A percentile compares a stretch with the other conserved stretches of the same genome.
phyloP scores from a whole-genome alignment of 2,329 filamentous ascomycete species.

The Epichloe elymi region DNA sequence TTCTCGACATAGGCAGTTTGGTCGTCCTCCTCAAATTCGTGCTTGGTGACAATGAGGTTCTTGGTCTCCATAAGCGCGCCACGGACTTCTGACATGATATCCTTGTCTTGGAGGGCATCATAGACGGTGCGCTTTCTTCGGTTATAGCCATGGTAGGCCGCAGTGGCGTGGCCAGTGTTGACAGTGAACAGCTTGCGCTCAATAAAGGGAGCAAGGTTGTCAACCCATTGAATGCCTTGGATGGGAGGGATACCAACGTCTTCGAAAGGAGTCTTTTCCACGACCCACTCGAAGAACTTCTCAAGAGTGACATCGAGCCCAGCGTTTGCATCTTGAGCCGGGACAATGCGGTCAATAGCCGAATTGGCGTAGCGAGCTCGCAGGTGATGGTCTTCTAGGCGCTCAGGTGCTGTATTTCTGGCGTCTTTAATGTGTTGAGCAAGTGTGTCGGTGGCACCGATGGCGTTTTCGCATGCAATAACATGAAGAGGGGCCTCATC shows the following conservation, averaged over 20 bases:
- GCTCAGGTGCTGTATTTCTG: conserved; percentile 55
- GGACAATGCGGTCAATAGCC: conserved; percentile 95
- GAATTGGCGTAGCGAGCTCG: conserved; percentile 92
- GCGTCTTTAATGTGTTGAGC: conserved; percentile 66
- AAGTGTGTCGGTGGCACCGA: conserved; percentile 83
- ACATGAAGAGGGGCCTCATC: conserved; percentile 61
- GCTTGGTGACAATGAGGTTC: conserved; percentile 73
- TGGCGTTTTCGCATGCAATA: conserved; percentile 97
- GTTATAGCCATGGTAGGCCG: conserved; percentile 89
- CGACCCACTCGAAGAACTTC: conserved; percentile 98
- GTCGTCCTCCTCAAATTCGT: conserved; percentile 59
- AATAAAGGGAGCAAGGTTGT: conserved; percentile 85
- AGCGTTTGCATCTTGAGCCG: conserved; percentile 66
- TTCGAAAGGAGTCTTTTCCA: conserved; percentile 76
- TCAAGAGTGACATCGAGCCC: conserved; percentile 90
- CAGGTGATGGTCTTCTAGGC: conserved; percentile 52
- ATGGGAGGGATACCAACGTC: conserved; percentile 54
- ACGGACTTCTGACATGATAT: conserved; percentile 68
- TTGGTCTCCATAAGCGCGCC: conserved; percentile 77
- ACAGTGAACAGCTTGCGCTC: conserved; percentile 99
- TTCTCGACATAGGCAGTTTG: conserved; percentile 82
- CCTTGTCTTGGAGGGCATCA: conserved; percentile 69
- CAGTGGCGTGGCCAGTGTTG: conserved; percentile 94
- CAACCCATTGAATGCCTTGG: conserved; percentile 84
- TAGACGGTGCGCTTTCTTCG: conserved; percentile 77